Evolutionary conservation across 2,329 filamentous ascomycete species (phyloP), one percentile per base, ranked within the genome.

Genomic region (Pseudocercospora cruenta): DNA sequence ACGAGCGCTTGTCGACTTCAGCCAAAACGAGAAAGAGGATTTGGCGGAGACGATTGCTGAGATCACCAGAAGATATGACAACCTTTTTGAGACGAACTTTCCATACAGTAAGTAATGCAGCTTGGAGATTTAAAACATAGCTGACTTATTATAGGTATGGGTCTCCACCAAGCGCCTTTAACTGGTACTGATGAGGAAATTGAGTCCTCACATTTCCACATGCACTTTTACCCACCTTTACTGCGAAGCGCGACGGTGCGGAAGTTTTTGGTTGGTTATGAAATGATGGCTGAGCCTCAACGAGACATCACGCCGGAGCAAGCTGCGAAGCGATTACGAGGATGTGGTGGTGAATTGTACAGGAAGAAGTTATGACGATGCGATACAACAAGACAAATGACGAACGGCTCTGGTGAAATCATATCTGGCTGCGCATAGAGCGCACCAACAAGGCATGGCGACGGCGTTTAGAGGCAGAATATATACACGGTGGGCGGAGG

Each of bases 291-390:
- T 1, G 95, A 99, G 81, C 94, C 95, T n/a, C 95, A 99, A 80
- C 87, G 95, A 66, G 95, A 99, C 78, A 98, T 99, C 74, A 99
- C 95, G 0, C 94, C 95, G 0, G 95, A 99, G 80, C 95, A 98
- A 81, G 95, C 95, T 1, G 91, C 95, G 14, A 88, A 88, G 26
- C 88, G 88, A 58, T 82, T 99, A 66, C 87, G 91, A 70, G 84
- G 85, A 65, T 94, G 93, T 69, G 91, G 88, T 3, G 93, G 93
- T 16, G 88, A 92, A 76, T 81, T 99, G 69, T 98, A 99, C 77
- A 87, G 95, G 70, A 93, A 63, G 63, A 71, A 68, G 64, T 60
- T 71, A 21, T 69, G 21, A 65, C 21, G 55, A 58, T 19, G 53
- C 2, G 55, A 21, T 21, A 12, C 47, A 16, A 2, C 12, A 53